Base-by-base conservation (phyloP, 345 rosid species). In the Geranium rotundifolium region DNA sequence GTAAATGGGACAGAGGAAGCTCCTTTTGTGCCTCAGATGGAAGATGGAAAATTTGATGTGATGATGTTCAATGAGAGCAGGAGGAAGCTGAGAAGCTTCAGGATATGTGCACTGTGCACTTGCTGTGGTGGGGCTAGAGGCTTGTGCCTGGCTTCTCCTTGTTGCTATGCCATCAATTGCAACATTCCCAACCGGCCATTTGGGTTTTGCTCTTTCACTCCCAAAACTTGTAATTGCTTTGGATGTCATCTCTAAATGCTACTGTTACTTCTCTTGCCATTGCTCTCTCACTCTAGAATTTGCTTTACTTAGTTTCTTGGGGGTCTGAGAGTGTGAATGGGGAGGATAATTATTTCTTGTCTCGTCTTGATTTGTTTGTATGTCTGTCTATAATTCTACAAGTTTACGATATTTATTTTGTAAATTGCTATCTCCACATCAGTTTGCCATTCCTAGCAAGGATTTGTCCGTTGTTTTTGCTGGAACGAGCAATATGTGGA, bases 151-250 rank as follows among this genome's bases (percentile, higher is more conserved):
- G 86, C 91, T 17, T 84, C 95, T 17, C 96, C 98, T 37, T 92
- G 98, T 75, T 92, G 98, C 79, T 92, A 76, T 74, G 96, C 96
- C 19, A 89, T 92, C 81, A 89, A 87, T 62, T 92, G 98, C 91
- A 92, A 89, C 78, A 92, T 92, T 46, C 98, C 98, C 16, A 89
- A 92, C 67, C 81, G 89, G 72, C 98, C 98, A 56, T 92, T 87
- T 68, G 98, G 98, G 57, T 92, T 84, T 79, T 92, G 96, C 68
- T 87, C 98, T 19, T 92, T 92, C 81, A 89, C 98, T 65, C 96
- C 98, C 76, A 89, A 83, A 75, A 75, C 96, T 67, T 92, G 98
- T 71, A 89, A 89, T 79, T 92, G 98, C 80, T 80, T 87, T 73
- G 83, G 91, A 60, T 92, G 98, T 84, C 96, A 87, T 80, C 73